Base-by-base conservation (phyloP, 2,329 filamentous ascomycete genomes). In the Diaporthe australafricana region DNA sequence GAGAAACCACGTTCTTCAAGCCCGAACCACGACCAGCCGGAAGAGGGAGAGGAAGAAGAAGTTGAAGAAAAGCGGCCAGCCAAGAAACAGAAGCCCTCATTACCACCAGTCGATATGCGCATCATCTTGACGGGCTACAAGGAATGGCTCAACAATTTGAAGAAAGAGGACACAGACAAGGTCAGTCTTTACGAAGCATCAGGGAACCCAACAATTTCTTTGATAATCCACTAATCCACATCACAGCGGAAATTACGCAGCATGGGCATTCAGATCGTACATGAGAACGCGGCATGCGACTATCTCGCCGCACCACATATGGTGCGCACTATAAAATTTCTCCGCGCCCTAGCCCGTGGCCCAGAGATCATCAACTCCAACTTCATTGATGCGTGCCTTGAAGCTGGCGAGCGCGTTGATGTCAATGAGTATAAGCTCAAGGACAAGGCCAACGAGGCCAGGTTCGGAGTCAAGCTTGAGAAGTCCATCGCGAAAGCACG, bases 271-370 rank as follows among this genome's bases (percentile, higher is more conserved):
- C 87, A 91, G 75, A 89, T 98, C 27, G 92, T 94, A 5, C 88
- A 92, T 76, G 93, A 98, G 78, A 90, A 91, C 32, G 88, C 89
- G 60, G 88, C 90, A 55, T 96, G 94, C 79, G 94, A 96, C 77
- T 94, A 97, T 79, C 89, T 99, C 14, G 95, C 94, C 42, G 96
- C 96, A 4, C 96, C 96, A 0, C 89, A 91, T 52, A 90, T 98
- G 73, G 90, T 98, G 42, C 92, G 96, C 47, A 99, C 96, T 0
- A 91, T 94, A 80, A 99, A 99, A 79, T 99, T 99, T 79, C 91
- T 98, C 63, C 93, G 92, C 73, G 94, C 95, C 16, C 84, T 99
- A 35, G 95, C 96, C 22, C 91, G 90, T 72, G 95, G 93, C 0
- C 94, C 95, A 0, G 87, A 89, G 1, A 89, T 98, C 53, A 88